Evolutionary conservation across 2,329 filamentous ascomycete genomes (phyloP).

Genomic region (Cladophialophora exuberans): DNA sequence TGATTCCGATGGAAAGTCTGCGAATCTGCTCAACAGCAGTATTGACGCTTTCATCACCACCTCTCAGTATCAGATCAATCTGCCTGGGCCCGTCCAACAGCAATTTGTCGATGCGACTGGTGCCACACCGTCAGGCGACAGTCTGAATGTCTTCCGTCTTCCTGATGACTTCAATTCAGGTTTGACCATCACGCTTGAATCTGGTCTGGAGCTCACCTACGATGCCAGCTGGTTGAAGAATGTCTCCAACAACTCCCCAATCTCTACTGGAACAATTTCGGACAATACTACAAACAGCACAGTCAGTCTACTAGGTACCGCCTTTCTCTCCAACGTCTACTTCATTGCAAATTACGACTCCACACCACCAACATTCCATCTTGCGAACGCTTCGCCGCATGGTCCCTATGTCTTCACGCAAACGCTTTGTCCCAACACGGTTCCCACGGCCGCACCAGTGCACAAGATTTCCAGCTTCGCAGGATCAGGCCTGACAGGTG

Average conservation of each 20-base stretch:
- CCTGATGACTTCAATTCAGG: slow-evolving; percentile 43
- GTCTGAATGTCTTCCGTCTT: slow-evolving; percentile 40
- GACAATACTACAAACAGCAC: slow-evolving; percentile 33
- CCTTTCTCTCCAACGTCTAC: slow-evolving; percentile 49
- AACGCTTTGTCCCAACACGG: slow-evolving; percentile 44
- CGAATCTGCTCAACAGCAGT: slow-evolving; percentile 34
- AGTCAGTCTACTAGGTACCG: slow-evolving; percentile 40
- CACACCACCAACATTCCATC: slow-evolving; percentile 41
- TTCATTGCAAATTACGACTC: slow-evolving; percentile 49
- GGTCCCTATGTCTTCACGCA: slow-evolving; percentile 46
- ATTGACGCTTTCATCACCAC: slow-evolving; percentile 50
- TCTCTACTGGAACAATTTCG: slow-evolving; percentile 28
- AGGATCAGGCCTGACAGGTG: slow-evolving; percentile 29
- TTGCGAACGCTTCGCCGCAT: slow-evolving; percentile 44
- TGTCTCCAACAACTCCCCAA: slow-evolving; percentile 32
- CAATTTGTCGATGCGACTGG: slow-evolving; percentile 43
- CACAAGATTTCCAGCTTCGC: slow-evolving; percentile 24
- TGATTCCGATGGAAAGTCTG: slow-evolving; percentile 24
- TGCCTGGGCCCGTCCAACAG: slow-evolving; percentile 45
- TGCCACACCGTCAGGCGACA: slow-evolving; percentile 30
- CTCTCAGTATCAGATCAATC: slow-evolving; percentile 45
- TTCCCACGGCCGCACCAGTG: slow-evolving; percentile 38
- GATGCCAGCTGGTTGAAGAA: slow-evolving; percentile 43
- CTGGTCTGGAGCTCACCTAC: slow-evolving; percentile 45
- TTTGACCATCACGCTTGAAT: slow-evolving; percentile 45